phyloP scores from a whole-genome alignment of 305 asterid species.

The Fraxinus dipetala region DNA sequence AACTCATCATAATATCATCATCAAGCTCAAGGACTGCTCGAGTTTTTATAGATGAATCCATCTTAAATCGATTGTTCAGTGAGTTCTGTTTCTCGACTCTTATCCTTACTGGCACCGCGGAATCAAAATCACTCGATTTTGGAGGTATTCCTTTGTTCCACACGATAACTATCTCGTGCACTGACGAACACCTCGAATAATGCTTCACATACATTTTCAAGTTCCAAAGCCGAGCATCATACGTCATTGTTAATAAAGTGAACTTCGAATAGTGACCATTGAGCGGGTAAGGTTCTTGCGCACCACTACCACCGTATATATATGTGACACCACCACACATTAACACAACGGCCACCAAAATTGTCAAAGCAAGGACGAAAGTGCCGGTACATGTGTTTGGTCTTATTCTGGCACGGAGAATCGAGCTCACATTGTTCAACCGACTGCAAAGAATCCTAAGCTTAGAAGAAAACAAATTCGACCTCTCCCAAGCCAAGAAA shows the following conservation, averaged over 20 bases:
- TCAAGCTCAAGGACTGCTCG: conserved; percentile 90
- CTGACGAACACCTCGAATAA: conserved; percentile 86
- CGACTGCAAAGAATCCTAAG: conserved; percentile 61
- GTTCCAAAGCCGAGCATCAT: conserved; percentile 91
- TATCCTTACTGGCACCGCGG: conserved; percentile 81
- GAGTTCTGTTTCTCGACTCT: conserved; percentile 74
- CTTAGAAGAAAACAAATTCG: conserved; percentile 52
- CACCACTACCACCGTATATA: conserved; percentile 74
- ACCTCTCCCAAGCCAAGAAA: conserved; percentile 50
- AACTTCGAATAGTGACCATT: conserved; percentile 78
- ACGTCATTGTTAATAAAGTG: conserved; percentile 83
- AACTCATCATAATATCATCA: conserved; percentile 89
- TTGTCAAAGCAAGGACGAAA: conserved; percentile 37
- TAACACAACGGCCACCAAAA: conserved; percentile 33
- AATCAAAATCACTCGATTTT: conserved; percentile 52
- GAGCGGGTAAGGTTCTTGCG: conserved; percentile 67
- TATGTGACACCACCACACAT: conserved; percentile 57
- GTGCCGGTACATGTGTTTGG: conserved; percentile 53
- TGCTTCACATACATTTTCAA: conserved; percentile 77
- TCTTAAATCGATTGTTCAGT: conserved; percentile 73
- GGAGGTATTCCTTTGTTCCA: conserved; percentile 93
- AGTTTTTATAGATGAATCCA: conserved; percentile 62
- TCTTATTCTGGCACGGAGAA: conserved; percentile 56
- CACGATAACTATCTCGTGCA: conserved; percentile 84
- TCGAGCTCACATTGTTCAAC: conserved; percentile 51